Percentiles rank a stretch among this genome's conserved stretches.
These are phyloP conservation scores for Citrus trifoliata DNA, from an alignment of 345 rosid species.

Conservation along the genomic window DNA sequence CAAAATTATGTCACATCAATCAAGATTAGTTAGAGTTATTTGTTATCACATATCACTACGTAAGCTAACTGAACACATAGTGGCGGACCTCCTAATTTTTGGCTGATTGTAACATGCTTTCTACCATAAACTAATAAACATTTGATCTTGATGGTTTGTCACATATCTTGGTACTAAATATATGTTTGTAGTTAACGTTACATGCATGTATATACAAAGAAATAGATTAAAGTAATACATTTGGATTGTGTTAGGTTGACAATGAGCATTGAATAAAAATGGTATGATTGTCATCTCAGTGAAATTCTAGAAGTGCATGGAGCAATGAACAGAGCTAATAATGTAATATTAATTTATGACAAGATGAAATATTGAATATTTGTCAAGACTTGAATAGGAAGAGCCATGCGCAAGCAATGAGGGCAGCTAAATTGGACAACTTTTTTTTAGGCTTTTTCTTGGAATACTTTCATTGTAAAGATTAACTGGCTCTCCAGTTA, in stretches of 20 bases:
- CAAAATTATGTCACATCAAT: background rate
- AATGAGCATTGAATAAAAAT: background rate
- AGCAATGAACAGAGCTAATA: background rate
- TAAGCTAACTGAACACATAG: background rate
- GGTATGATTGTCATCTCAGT: background rate
- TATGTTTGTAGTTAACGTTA: background rate
- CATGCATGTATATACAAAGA: background rate
- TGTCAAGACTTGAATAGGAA: background rate
- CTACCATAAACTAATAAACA: background rate
- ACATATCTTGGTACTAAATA: background rate
- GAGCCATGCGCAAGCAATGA: constrained; percentile 8
- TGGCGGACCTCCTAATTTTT: background rate
- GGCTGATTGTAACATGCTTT: background rate
- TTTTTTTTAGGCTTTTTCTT: background rate
- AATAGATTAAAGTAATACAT: background rate
- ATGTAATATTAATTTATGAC: background rate
- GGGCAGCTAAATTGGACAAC: background rate
- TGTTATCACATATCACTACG: background rate
- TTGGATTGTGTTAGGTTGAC: background rate
- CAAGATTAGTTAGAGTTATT: background rate
- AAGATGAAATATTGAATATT: background rate
- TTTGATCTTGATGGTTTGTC: background rate
- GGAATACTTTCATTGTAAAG: background rate
- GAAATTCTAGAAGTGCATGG: background rate
- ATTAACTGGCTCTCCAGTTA: background rate